phyloP scores from a whole-genome alignment of 306 rosid genomes.

The Morella rubra region DNA sequence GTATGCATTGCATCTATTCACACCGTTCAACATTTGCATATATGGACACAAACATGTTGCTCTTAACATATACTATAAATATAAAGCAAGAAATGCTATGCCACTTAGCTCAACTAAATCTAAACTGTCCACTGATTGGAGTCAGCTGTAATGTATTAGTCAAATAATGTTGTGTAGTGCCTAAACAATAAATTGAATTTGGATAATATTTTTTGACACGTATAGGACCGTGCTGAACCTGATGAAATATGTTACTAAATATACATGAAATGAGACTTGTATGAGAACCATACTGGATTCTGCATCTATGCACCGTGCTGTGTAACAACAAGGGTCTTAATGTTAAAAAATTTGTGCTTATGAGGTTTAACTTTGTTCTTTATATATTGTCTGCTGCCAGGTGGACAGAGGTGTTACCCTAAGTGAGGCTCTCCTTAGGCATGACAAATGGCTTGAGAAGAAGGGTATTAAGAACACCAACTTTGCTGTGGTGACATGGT shows the following conservation, averaged over 20 bases:
- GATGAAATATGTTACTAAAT: slow-evolving; percentile 1
- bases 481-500: slow-evolving; percentile 97
- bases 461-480: slow-evolving; percentile 81
- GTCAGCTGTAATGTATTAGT: background rate
- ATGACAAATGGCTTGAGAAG: slow-evolving; percentile 96
- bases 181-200: background rate
- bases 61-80: background rate
- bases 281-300: slow-evolving; percentile 12
- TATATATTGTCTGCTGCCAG: slow-evolving; percentile 40
- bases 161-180: background rate
- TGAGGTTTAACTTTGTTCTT: slow-evolving; percentile 21
- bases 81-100: background rate
- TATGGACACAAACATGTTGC: background rate
- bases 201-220: background rate
- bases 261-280: background rate
- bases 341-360: background rate
- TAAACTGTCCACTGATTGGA: background rate
- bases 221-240: background rate
- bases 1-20: too few relatives aligned
- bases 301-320: background rate
- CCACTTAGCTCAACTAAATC: background rate
- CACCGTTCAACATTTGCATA: background rate
- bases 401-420: slow-evolving; percentile 90
- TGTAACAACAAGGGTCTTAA: slow-evolving; percentile 8
- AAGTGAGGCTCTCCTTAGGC: slow-evolving; percentile 88